Base-by-base conservation (phyloP, 805 yeast species). In the Kodamaea lidongshanica region DNA sequence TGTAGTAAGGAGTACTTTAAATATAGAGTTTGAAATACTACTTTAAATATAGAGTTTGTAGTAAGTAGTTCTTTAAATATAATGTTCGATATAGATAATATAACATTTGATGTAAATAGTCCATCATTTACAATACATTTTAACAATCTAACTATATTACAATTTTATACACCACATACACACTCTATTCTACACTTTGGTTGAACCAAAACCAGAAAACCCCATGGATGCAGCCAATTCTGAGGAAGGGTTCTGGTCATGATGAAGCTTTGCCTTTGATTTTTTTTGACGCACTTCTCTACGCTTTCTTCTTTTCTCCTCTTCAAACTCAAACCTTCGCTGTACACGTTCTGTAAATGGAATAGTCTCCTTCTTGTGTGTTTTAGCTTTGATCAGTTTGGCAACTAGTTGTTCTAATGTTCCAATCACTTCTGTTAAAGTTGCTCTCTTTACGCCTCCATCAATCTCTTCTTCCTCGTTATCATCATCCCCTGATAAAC, bases 151-250 rank as follows among this genome's bases (percentile, higher is more conserved):
- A n/a, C n/a, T n/a, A n/a, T n/a, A n/a, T n/a, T n/a, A n/a, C n/a
- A n/a, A n/a, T n/a, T n/a, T n/a, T n/a, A n/a, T n/a, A n/a, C n/a
- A n/a, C n/a, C n/a, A n/a, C n/a, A n/a, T n/a, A n/a, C n/a, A n/a
- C n/a, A n/a, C n/a, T n/a, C n/a, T n/a, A 23, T 17, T 24, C 11
- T n/a, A 16, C 27, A 39, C 54, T 47, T 72, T 75, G 2, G 78
- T 58, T 6, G 68, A 46, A 0, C 72, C 73, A 52, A 79, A 79
- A 2, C 70, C 66, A 1, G 55, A 41, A 39, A 81, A 74, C 2
- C 88, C 88, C 84, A 80, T 77, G 38, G 66, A 37, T 17, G 48
- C 36, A 5, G 37, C 37, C 32, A 70, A 37, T 16, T 52, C 61
- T n/a, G n/a, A n/a, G n/a, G n/a, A n/a, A n/a, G n/a, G n/a, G 35